These are phyloP conservation scores for Sclerotinia sclerotiorum DNA, from an alignment of 2,329 filamentous ascomycete genomes.

Conservation along the genomic window DNA sequence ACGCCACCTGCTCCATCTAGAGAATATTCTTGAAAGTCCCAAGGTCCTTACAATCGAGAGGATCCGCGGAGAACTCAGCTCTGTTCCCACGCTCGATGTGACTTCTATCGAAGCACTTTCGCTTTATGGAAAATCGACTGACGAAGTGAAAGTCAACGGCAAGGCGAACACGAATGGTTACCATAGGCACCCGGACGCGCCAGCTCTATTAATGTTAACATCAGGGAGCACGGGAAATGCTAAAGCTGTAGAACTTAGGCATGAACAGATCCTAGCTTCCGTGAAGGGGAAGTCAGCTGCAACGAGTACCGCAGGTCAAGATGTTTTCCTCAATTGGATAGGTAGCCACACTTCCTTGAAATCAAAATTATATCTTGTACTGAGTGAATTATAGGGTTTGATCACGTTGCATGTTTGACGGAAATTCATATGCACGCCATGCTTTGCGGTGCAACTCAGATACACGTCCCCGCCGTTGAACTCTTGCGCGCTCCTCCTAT, in stretches of 20 bases:
- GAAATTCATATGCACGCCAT: neutral
- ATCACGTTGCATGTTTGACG: neutral
- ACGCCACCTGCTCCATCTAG: no score
- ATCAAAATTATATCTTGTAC: no score
- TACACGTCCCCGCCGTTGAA: neutral
- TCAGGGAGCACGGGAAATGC: neutral
- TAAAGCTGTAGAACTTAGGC: neutral
- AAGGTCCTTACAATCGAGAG: no score
- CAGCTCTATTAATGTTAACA: neutral
- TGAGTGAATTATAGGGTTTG: neutral
- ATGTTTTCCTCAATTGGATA: neutral
- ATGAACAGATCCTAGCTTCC: neutral
- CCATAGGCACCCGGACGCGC: no score
- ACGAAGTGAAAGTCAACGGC: no score
- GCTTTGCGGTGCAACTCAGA: neutral
- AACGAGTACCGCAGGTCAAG: neutral
- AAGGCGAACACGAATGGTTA: no score
- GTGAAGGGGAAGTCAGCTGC: neutral
- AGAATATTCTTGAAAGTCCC: no score
- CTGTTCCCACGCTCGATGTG: no score
- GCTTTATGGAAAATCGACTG: no score
- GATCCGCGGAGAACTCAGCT: no score
- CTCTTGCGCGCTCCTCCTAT: neutral
- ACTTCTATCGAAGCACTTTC: no score
- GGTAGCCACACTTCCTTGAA: no score